phyloP scores from a whole-genome alignment of 768 basidiomycete species.

The Hericium erinaceus region DNA sequence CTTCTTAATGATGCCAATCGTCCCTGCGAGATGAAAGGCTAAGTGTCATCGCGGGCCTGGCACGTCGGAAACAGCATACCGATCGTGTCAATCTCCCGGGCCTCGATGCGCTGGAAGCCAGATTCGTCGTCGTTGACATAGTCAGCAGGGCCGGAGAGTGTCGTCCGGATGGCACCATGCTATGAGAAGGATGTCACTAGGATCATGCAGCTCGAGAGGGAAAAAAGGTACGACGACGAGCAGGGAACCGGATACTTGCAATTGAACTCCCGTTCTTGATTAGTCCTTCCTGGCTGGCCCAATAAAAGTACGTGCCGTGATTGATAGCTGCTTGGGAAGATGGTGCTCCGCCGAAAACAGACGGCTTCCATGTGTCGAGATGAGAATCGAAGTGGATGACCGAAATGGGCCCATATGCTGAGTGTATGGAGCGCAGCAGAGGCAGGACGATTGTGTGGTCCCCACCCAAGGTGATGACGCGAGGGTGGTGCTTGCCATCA shows the following conservation, averaged over 20 bases:
- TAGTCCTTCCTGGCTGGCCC: constrained; percentile 76
- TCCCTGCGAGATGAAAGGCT: constrained; percentile 32
- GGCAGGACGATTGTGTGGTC: constrained; percentile 80
- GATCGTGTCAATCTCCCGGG: constrained; percentile 76
- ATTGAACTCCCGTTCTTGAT: constrained; percentile 71
- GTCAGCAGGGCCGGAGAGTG: constrained; percentile 68
- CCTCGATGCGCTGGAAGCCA: constrained; percentile 78
- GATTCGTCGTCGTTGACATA: constrained; percentile 68
- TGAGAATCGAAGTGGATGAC: constrained; percentile 88
- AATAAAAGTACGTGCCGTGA: constrained; percentile 88
- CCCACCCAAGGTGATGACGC: constrained; percentile 77
- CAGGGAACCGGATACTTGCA: constrained; percentile 53
- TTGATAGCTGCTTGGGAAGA: constrained; percentile 68
- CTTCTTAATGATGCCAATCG: constrained; percentile 68
- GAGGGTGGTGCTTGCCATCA: constrained; percentile 70
- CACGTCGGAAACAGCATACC: constrained; percentile 28
- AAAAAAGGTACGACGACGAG: constrained; percentile 9
- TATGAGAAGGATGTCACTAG: constrained; percentile 50
- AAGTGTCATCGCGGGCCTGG: not conserved
- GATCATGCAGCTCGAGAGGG: constrained; percentile 46
- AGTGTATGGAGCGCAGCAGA: constrained; percentile 58
- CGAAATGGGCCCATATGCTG: constrained; percentile 69
- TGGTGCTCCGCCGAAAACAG: constrained; percentile 66
- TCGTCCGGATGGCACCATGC: constrained; percentile 85
- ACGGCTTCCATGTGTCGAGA: constrained; percentile 72